A percentile compares a stretch with the other conserved stretches of the same genome.
Evolutionary conservation across 176 grass and related monocot species (phyloP).

Genomic region (Typha latifolia): DNA sequence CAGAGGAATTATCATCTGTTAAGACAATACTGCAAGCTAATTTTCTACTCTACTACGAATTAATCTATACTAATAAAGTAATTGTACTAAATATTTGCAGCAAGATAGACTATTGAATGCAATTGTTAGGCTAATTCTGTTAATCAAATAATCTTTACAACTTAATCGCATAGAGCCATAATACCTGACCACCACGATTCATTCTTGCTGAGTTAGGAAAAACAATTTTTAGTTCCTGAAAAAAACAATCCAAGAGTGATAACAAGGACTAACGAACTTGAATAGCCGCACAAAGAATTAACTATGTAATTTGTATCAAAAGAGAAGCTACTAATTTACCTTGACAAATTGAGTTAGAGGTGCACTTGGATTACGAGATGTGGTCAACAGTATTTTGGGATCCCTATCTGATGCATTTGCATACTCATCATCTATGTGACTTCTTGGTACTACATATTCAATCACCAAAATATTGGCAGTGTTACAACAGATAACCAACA

Average conservation of each 20-base stretch:
- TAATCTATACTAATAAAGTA: no score
- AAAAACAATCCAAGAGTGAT: not conserved
- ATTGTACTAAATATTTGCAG: no score
- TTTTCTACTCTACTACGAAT: no score
- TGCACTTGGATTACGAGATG: conserved; percentile 64
- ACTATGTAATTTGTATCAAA: not conserved
- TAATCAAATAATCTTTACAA: no score
- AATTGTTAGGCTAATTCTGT: no score
- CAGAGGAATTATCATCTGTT: no score
- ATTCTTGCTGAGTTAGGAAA: conserved; percentile 76
- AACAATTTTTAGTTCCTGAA: conserved; percentile 77
- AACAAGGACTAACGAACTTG: not conserved
- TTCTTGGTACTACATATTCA: conserved; percentile 38
- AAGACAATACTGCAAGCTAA: no score
- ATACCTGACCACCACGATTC: conserved; percentile 90
- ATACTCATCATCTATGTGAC: conserved; percentile 73
- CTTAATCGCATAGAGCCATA: not conserved
- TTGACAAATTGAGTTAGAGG: conserved; percentile 67
- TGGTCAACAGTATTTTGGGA: conserved; percentile 80
- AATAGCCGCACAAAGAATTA: not conserved
- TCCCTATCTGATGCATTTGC: conserved; percentile 35
- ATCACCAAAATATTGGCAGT: not conserved
- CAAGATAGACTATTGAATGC: no score
- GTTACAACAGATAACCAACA: not conserved
- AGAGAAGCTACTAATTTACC: conserved; percentile 17